Conservation (phyloP, 768 basidiomycete genomes). For the Leccinum barrowsii region DNA sequence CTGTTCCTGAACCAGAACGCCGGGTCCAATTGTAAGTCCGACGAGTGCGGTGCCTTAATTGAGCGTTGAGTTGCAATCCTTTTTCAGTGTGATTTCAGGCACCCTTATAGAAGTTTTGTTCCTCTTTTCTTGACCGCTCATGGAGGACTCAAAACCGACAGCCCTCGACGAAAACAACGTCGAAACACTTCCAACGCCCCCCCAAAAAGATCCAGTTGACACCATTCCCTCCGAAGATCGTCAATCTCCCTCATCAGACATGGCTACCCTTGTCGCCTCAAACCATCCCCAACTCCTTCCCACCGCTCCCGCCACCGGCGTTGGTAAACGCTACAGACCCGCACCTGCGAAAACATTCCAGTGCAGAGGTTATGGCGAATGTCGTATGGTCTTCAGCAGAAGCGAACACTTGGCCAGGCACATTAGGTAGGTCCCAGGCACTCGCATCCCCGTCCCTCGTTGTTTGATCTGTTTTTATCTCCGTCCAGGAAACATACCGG, state of each 20-base stretch:
- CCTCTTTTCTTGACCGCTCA: slow-evolving; percentile 32
- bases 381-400: slow-evolving; percentile 94
- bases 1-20: slow-evolving; percentile 30
- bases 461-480: slow-evolving; percentile 23
- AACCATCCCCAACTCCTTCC: slow-evolving; percentile 23
- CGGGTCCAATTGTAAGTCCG: slow-evolving; percentile 29
- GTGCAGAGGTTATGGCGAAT: slow-evolving; percentile 92
- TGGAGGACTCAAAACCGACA: slow-evolving; percentile 35
- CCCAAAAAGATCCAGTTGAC: slow-evolving; percentile 4
- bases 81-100: slow-evolving; percentile 35
- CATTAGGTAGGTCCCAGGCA: slow-evolving; percentile 66
- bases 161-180: slow-evolving; percentile 22
- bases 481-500: slow-evolving; percentile 90
- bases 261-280: slow-evolving; percentile 34
- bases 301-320: slow-evolving; percentile 17
- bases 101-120: slow-evolving; percentile 33
- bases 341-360: slow-evolving; percentile 93
- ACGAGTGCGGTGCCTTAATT: slow-evolving; percentile 35
- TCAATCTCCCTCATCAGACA: slow-evolving; percentile 17
- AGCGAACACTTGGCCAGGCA: slow-evolving; percentile 95
- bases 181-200: slow-evolving; percentile 4
- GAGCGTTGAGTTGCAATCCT: slow-evolving; percentile 25
- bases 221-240: not conserved
- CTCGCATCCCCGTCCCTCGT: slow-evolving; percentile 10
- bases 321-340: slow-evolving; percentile 69